These are phyloP conservation scores for Entomortierella lignicola DNA, from an alignment of 192 early-diverging fungal species.

Conservation along the genomic window DNA sequence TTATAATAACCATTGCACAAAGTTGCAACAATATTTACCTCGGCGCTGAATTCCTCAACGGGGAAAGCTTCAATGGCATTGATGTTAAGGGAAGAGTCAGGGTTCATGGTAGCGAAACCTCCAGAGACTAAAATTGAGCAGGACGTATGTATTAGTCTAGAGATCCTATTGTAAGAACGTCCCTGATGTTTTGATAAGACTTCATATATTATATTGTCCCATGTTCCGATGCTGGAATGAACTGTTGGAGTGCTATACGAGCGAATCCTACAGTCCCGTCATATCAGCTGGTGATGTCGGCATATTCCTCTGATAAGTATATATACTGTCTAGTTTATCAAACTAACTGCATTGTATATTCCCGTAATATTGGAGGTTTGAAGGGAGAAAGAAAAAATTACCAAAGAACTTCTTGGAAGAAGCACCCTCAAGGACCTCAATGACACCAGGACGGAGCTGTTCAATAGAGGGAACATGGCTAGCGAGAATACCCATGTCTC, in stretches of 20 bases:
- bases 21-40: slow-evolving; percentile 58
- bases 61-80: slow-evolving; percentile 96
- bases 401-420: slow-evolving; percentile 93
- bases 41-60: slow-evolving; percentile 87
- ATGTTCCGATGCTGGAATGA: no score
- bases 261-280: no score
- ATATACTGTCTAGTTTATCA: no score
- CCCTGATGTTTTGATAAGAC: no score
- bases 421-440: slow-evolving; percentile 84
- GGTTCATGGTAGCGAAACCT: slow-evolving; percentile 97
- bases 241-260: no score
- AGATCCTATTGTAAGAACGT: no score
- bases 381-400: slow-evolving; percentile 47
- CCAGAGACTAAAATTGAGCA: slow-evolving; percentile 77
- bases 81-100: slow-evolving; percentile 96
- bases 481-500: slow-evolving; percentile 98
- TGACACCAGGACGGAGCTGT: slow-evolving; percentile 90
- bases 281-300: no score
- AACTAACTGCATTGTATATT: no score
- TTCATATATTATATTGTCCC: no score
- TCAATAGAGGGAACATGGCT: slow-evolving; percentile 97
- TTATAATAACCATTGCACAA: no score
- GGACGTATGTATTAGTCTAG: not conserved
- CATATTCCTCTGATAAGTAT: no score
- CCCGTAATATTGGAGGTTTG: not conserved